Evolutionary conservation across 1,284 basidiomycete genomes (phyloP).

Genomic region (Leccinum griseonigrum): DNA sequence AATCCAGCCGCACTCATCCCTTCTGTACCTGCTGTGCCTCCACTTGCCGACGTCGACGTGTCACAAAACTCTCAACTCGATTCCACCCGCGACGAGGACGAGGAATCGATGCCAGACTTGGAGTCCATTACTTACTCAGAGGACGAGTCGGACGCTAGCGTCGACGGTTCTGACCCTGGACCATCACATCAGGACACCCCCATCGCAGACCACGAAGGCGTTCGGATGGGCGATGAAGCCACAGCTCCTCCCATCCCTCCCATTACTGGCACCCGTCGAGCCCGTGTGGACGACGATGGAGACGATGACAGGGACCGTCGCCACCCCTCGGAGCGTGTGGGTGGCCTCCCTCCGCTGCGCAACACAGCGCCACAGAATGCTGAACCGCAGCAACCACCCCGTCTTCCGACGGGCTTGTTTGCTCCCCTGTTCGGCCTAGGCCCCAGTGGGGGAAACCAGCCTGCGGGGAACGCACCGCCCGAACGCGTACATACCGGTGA

Average conservation of each 20-base stretch:
- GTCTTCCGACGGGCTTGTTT: slow-evolving; percentile 20
- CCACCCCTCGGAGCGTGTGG: slow-evolving; percentile 53
- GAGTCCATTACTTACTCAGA: slow-evolving; percentile 37
- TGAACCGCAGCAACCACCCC: slow-evolving; percentile 18
- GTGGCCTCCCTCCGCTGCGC: slow-evolving; percentile 8
- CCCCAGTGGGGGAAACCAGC: slow-evolving; percentile 6
- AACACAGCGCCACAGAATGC: slow-evolving; percentile 17
- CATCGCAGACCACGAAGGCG: slow-evolving; percentile 34
- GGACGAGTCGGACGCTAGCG: slow-evolving; percentile 24
- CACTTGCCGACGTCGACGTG: slow-evolving; percentile 6
- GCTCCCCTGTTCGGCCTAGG: slow-evolving; percentile 27
- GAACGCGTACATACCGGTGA: slow-evolving; percentile 31
- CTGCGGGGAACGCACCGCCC: slow-evolving; percentile 15
- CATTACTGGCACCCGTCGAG: slow-evolving; percentile 38
- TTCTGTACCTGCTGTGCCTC: slow-evolving; percentile 3
- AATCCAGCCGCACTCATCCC: not conserved
- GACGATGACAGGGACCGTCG: slow-evolving; percentile 55
- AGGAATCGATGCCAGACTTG: slow-evolving; percentile 43
- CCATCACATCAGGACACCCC: slow-evolving; percentile 6
- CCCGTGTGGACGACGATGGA: slow-evolving; percentile 52
- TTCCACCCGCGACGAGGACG: slow-evolving; percentile 23
- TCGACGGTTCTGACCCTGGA: slow-evolving; percentile 32
- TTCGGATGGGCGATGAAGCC: slow-evolving; percentile 32
- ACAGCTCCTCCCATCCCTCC: slow-evolving; percentile 26
- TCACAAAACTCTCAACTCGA: slow-evolving; percentile 6